Evolutionary conservation across 176 grass and related monocot species (phyloP).

Genomic region (Microstegium vimineum): DNA sequence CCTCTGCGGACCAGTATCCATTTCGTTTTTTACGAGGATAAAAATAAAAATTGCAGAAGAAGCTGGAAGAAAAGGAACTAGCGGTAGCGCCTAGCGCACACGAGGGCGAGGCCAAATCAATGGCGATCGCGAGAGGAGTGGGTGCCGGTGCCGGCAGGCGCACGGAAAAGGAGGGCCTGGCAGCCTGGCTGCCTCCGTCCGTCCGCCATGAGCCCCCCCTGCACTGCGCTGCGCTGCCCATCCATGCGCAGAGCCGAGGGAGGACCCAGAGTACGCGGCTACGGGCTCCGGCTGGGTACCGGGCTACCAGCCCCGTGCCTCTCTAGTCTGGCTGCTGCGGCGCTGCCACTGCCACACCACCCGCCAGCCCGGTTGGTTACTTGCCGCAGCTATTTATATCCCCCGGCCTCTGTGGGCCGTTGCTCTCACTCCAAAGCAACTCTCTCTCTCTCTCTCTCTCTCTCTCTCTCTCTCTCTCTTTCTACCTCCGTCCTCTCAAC

Average conservation of each 20-base stretch:
- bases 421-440: constrained; percentile 37
- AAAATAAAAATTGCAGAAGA: neutral
- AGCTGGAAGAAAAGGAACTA: too few species aligned
- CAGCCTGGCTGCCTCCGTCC: constrained; percentile 8
- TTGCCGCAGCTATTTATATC: constrained; percentile 47
- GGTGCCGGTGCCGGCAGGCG: constrained; percentile 17
- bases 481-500: too few species aligned
- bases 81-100: neutral
- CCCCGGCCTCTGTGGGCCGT: constrained; percentile 31
- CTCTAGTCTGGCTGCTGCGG: neutral
- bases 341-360: constrained; percentile 2
- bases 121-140: neutral
- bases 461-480: too few species aligned
- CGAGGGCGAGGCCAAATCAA: neutral
- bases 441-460: neutral
- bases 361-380: constrained; percentile 11
- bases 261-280: neutral
- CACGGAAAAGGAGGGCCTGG: constrained; percentile 38
- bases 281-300: neutral
- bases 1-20: neutral
- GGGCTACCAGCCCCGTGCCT: constrained; percentile 41
- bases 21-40: constrained; percentile 1
- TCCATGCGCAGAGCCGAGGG: neutral
- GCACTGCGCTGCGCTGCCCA: too few species aligned
- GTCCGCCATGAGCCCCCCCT: constrained; percentile 13